Evolutionary conservation across 805 yeast genomes (phyloP).

Genomic region (Kluyveromyces aestuarii): DNA sequence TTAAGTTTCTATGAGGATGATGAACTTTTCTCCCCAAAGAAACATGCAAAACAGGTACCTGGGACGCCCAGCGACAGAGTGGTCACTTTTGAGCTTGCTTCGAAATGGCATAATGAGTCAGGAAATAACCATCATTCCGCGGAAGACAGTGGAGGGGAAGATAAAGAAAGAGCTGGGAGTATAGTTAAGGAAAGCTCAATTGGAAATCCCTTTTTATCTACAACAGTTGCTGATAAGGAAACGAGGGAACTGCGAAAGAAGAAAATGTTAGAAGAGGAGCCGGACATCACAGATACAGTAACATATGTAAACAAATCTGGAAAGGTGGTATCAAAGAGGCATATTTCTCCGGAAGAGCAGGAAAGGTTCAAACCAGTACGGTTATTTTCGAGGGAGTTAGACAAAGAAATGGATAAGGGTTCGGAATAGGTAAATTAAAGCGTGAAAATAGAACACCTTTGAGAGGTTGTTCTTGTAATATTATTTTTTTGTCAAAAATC

Average conservation of each 20-base stretch:
- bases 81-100: slow-evolving; percentile 25
- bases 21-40: slow-evolving; percentile 7
- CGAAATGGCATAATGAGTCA: slow-evolving; percentile 27
- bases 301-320: slow-evolving; percentile 30
- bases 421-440: background rate
- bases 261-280: slow-evolving; percentile 12
- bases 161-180: slow-evolving; percentile 19
- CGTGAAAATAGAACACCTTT: background rate
- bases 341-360: slow-evolving; percentile 14
- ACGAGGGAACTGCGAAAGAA: slow-evolving; percentile 9
- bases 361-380: slow-evolving; percentile 23
- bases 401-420: slow-evolving; percentile 1
- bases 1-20: slow-evolving; percentile 9
- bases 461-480: background rate
- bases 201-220: slow-evolving; percentile 14
- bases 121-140: slow-evolving; percentile 9
- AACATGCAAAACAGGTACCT: slow-evolving; percentile 15
- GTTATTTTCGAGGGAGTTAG: slow-evolving; percentile 17
- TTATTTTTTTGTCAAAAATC: background rate
- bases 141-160: slow-evolving; percentile 9
- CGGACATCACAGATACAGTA: slow-evolving; percentile 16
- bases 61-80: slow-evolving; percentile 31
- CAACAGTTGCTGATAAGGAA: slow-evolving; percentile 6
- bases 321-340: slow-evolving; percentile 19
- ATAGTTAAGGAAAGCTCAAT: slow-evolving; percentile 1